Conservation (phyloP, 2,329 filamentous ascomycete genomes). For the Verticillium klebahnii region DNA sequence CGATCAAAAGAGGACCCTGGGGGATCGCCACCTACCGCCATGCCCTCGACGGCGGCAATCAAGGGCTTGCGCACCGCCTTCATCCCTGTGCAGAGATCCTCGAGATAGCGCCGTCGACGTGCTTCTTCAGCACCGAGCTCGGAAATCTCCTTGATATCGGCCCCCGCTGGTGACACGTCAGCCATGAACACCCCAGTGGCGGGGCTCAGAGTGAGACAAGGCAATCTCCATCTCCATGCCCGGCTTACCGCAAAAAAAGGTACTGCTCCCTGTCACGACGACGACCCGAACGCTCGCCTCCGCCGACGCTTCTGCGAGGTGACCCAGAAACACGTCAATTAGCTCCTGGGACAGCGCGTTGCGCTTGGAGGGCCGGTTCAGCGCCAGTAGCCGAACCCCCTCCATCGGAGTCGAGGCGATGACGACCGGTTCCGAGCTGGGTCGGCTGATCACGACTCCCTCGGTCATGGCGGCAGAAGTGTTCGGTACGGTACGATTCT, state of each 20-base stretch:
- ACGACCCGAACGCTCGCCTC: constrained; percentile 25
- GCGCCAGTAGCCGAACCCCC: constrained; percentile 41
- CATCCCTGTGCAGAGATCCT: constrained; percentile 1
- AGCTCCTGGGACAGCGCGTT: constrained; percentile 52
- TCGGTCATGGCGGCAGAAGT: neutral
- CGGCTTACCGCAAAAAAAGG: constrained; percentile 26
- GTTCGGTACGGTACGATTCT: neutral
- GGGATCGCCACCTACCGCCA: constrained; percentile 35
- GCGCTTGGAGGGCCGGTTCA: constrained; percentile 51
- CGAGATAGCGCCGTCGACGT: neutral
- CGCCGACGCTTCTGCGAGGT: constrained; percentile 17
- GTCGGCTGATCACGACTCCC: neutral
- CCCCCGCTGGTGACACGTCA: neutral
- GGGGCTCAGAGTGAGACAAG: neutral
- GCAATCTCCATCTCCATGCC: neutral
- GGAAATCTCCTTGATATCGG: constrained; percentile 1
- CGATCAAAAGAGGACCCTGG: neutral
- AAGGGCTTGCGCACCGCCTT: constrained; percentile 32
- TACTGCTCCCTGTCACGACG: constrained; percentile 28
- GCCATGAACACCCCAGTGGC: neutral
- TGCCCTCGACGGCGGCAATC: constrained; percentile 42
- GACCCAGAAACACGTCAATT: constrained; percentile 35
- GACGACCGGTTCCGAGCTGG: constrained; percentile 6
- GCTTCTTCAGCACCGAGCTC: neutral
- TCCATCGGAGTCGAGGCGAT: constrained; percentile 20